phyloP scores from a whole-genome alignment of 83 land plant genomes.

The Thuja plicata region DNA sequence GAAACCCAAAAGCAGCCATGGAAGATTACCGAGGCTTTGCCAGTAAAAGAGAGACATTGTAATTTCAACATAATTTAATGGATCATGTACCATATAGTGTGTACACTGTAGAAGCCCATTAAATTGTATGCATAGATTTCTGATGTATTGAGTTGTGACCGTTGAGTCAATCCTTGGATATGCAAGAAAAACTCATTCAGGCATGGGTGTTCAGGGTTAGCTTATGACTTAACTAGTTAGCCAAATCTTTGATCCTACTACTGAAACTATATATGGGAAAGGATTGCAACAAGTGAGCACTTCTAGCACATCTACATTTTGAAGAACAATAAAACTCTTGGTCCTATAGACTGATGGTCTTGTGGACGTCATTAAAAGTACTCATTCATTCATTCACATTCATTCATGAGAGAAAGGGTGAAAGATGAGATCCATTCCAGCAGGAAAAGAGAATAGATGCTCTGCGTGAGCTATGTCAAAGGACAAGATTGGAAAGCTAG shows the following conservation, averaged over 20 bases:
- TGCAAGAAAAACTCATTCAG: background rate
- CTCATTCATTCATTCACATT: no score
- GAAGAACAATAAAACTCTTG: background rate
- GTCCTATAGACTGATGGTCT: no score
- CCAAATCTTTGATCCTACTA: background rate
- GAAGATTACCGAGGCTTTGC: conserved; percentile 56
- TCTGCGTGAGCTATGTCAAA: no score
- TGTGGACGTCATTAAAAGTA: no score
- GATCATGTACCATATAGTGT: conserved; percentile 11
- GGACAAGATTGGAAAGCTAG: background rate
- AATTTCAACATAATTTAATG: conserved; percentile 11
- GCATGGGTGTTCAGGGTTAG: background rate
- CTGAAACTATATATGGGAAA: background rate
- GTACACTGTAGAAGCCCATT: background rate
- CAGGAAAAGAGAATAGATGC: background rate
- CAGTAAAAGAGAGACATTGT: conserved; percentile 20
- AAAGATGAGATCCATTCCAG: background rate
- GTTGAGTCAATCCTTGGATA: background rate
- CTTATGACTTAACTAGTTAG: background rate
- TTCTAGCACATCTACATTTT: background rate
- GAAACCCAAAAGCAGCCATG: conserved; percentile 16
- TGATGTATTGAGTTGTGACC: background rate
- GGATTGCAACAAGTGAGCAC: background rate
- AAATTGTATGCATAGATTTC: background rate
- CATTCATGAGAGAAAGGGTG: background rate